These are phyloP conservation scores for Diaporthe vaccinii DNA, from an alignment of 2,329 filamentous ascomycete genomes.

Conservation along the genomic window DNA sequence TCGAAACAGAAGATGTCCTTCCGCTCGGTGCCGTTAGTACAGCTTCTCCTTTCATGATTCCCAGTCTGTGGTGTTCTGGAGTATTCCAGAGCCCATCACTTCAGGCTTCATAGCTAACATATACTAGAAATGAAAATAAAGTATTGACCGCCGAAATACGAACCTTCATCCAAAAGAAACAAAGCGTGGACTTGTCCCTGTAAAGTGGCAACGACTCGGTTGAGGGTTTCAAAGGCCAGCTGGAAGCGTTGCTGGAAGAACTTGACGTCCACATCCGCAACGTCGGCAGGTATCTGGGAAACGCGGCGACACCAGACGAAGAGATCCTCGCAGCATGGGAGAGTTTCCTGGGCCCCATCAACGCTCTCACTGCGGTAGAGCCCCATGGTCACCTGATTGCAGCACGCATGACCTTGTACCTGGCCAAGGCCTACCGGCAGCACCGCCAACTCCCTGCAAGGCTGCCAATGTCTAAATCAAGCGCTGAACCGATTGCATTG, in stretches of 20 bases:
- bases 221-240: background rate
- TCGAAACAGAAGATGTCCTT: background rate
- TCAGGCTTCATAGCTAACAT: background rate
- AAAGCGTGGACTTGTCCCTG: too few relatives aligned
- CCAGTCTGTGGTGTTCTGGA: background rate
- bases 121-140: background rate
- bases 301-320: slow-evolving; percentile 43
- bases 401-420: slow-evolving; percentile 37
- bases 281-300: slow-evolving; percentile 51
- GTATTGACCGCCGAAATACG: slow-evolving; percentile 8
- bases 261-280: slow-evolving; percentile 19
- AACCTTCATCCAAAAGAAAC: background rate
- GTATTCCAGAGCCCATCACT: background rate
- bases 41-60: background rate
- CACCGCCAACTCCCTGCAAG: background rate
- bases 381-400: slow-evolving; percentile 33
- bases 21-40: background rate
- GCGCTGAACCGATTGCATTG: background rate
- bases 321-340: slow-evolving; percentile 33
- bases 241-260: slow-evolving; percentile 13
- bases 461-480: background rate
- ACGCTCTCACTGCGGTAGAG: background rate
- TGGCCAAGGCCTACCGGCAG: background rate
- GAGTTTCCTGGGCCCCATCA: slow-evolving; percentile 33
- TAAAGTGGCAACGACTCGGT: too few relatives aligned